Base-by-base conservation (phyloP, 345 rosid species). In the Bretschneidera sinensis region DNA sequence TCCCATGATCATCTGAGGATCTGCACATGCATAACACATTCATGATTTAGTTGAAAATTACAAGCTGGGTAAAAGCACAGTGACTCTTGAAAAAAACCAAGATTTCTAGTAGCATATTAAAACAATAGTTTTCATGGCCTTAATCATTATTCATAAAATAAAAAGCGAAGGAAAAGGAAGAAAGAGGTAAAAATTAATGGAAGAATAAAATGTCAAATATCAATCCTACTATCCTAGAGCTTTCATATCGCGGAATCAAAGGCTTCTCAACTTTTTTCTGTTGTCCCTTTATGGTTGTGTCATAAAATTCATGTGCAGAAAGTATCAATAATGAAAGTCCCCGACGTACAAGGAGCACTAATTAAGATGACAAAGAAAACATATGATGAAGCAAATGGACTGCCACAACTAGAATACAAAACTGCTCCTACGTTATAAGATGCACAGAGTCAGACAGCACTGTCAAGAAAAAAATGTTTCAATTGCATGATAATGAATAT, bases 1-100 rank as follows among this genome's bases (percentile, higher is more conserved):
- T 89, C 56, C 69, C 75, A 8, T 76, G 78, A 56, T 87, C 91
- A 6, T 80, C 85, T 0, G 81, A 34, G 43, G 72, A 80, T 73
- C 98, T 92, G 74, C 66, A 62, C 34, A n/a, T 23, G 6, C 28
- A 19, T 21, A 35, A 0, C 13, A 21, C 56, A 71, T 43, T 31
- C 31, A 52, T 20, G 13, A 56, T 43, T 22, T n/a, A 52, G 24
- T 11, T 54, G n/a, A n/a, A n/a, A n/a, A n/a, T n/a, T n/a, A n/a
- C n/a, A n/a, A n/a, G n/a, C n/a, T n/a, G n/a, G 16, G 16, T 5
- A 39, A 39, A 14, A 1, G 16, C 10, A 39, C 4, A 31, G 35
- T 31, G 35, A 4, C n/a, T n/a, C 35, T 28, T 39, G 45, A 1
- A 45, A 28, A 3, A 28, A 48, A 55, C n/a, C 18, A n/a, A n/a